Percentiles rank a stretch among this genome's conserved stretches.
These are phyloP conservation scores for Rhynchospora breviuscula DNA, from an alignment of 176 grass and related monocot species.

Conservation along the genomic window DNA sequence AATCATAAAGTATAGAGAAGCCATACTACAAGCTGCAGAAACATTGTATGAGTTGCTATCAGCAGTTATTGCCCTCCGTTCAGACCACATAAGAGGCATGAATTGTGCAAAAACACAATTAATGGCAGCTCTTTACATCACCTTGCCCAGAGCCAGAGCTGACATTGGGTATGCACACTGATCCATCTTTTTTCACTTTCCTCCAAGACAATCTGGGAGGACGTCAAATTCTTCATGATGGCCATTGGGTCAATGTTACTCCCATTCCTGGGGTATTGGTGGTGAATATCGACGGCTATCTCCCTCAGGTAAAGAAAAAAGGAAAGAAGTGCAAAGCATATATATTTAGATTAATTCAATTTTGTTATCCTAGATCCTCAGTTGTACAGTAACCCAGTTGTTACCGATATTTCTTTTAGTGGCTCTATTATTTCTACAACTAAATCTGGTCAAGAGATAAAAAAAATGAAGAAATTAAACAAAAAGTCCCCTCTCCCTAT, in stretches of 20 bases:
- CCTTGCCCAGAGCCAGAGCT: conserved; percentile 30
- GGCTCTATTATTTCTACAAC: background rate
- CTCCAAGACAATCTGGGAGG: conserved; percentile 29
- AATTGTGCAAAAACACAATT: conserved; percentile 16
- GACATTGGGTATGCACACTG: conserved; percentile 27
- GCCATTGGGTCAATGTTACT: background rate
- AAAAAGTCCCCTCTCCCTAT: too few species aligned
- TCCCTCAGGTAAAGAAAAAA: conserved; percentile 7
- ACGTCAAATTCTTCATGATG: conserved; percentile 18
- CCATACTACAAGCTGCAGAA: background rate
- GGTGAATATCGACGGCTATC: conserved; percentile 20
- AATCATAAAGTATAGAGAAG: conserved; percentile 12
- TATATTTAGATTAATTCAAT: too few species aligned
- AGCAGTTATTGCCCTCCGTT: conserved; percentile 3
- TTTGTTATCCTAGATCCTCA: too few species aligned
- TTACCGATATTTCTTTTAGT: too few species aligned
- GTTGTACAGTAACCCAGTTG: too few species aligned
- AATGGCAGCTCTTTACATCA: background rate
- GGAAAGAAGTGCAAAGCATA: too few species aligned
- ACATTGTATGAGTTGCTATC: conserved; percentile 18
- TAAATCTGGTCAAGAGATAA: too few species aligned
- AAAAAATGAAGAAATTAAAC: too few species aligned
- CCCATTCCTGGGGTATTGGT: conserved; percentile 3
- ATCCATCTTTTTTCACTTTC: conserved; percentile 27
- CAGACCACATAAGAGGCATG: background rate